Base-by-base conservation (phyloP, 1,284 basidiomycete species). In the Apiotrichum brassicae region DNA sequence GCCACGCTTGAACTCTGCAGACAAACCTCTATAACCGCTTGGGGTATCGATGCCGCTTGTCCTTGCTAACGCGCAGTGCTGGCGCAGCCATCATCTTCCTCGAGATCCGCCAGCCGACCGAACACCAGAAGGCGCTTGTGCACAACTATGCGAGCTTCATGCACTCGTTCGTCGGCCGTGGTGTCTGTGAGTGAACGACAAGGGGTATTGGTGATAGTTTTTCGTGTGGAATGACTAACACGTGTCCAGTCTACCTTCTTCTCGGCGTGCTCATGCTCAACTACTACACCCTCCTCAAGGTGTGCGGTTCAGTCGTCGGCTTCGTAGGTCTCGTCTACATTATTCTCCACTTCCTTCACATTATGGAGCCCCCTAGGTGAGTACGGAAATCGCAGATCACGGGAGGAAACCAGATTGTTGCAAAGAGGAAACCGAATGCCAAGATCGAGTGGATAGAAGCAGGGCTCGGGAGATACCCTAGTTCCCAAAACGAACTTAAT, bases 141-240 rank as follows among this genome's bases (percentile, higher is more conserved):
- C 61, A 71, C 53, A 58, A 61, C 34, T 75, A 73, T 59, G 73
- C 73, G 23, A 66, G 64, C 44, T 75, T 75, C 53, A 66, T 75
- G 66, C 71, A 73, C 54, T 68, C 64, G 7, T 75, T 73, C 55
- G 47, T 69, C 26, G 73, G 73, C 13, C 65, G 73, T 38, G 73
- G 73, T 41, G 70, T 72, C 37, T 71, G 72, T 74, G 54, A 70
- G 71, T 71, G 24, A 23, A 14, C n/a, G n/a, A n/a, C n/a, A n/a
- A n/a, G n/a, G n/a, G n/a, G n/a, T n/a, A n/a, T n/a, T n/a, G n/a
- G n/a, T n/a, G n/a, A n/a, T n/a, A n/a, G n/a, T n/a, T n/a, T n/a
- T n/a, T n/a, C n/a, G n/a, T n/a, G n/a, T n/a, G n/a, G n/a, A n/a
- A n/a, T n/a, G n/a, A n/a, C n/a, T n/a, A n/a, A n/a, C n/a, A n/a